Evolutionary conservation across 345 rosid genomes (phyloP), one percentile per base, ranked within the genome.

Genomic region (Clarkia xantiana): DNA sequence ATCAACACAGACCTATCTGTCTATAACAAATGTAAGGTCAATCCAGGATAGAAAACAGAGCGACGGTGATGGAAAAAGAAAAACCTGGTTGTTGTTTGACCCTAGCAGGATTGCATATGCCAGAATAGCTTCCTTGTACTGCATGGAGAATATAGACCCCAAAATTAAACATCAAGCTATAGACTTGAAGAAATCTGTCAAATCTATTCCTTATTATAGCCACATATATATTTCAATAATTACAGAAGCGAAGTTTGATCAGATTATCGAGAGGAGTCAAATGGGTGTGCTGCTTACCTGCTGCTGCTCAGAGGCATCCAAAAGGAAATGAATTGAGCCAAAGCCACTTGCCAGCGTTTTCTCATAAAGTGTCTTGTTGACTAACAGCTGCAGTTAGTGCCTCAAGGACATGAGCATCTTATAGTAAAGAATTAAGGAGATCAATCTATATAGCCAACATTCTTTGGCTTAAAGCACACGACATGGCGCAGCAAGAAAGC

Each of bases 261-360:
- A 22, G 5, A 22, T n/a, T 22, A 2, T 22, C 5, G n/a, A n/a
- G n/a, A n/a, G n/a, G n/a, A n/a, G 29, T 57, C 19, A 57, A 49
- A 54, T 51, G 54, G 47, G 23, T 22, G 51, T 63, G 5, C 36
- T 29, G 4, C 75, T 72, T 58, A 75, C 97, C 67, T 84, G 94
- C 67, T 89, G 97, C 68, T 89, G 95, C 68, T 89, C 94, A 14
- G 97, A 82, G 61, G 97, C 97, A 72, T 89, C 97, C 68, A 89
- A 61, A 70, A 89, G 95, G 67, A 90, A 90, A 68, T 90, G 86
- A 61, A 90, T 82, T 10, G 97, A 69, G 56, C 95, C 95, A 52
- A 85, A 90, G 47, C 95, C 97, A 74, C 97, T 85, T 36, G 95
- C 97, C 66, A 85, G 67, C 18, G 97, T 89, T 81, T 82, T 89